phyloP scores from a whole-genome alignment of 192 early-diverging fungal species.

The Coemansia sp. region DNA sequence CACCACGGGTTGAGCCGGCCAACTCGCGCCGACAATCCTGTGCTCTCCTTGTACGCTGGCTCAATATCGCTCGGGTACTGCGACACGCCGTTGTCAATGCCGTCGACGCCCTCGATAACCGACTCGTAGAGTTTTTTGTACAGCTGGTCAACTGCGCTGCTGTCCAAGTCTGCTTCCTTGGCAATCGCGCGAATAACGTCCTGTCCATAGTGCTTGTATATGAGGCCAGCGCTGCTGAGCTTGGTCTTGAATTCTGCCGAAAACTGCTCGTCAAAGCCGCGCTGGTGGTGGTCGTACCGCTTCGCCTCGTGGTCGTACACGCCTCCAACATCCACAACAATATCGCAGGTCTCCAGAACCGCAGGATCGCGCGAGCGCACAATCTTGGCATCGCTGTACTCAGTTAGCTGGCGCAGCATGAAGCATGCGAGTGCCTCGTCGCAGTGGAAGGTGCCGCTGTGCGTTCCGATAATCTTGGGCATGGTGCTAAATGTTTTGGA shows the following conservation, averaged over 20 bases:
- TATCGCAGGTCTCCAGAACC: conserved; percentile 71
- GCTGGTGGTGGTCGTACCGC: conserved; percentile 92
- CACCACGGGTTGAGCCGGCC: conserved; percentile 89
- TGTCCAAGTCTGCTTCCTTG: conserved; percentile 31
- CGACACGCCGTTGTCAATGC: conserved; percentile 90
- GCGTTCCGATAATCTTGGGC: conserved; percentile 74
- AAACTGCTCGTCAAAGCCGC: conserved; percentile 90
- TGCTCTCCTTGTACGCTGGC: conserved; percentile 79
- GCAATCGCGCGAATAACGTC: conserved; percentile 64
- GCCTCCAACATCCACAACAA: conserved; percentile 95
- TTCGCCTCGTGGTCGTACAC: conserved; percentile 75
- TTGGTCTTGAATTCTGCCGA: conserved; percentile 72
- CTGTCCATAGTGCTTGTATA: conserved; percentile 96
- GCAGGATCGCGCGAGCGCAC: conserved; percentile 83
- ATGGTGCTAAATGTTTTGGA: conserved; percentile 10
- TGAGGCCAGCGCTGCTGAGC: conserved; percentile 90
- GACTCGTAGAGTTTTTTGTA: conserved; percentile 84
- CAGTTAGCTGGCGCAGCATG: conserved; percentile 69
- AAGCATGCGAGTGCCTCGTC: conserved; percentile 91
- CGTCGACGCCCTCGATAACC: conserved; percentile 78
- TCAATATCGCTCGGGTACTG: conserved; percentile 79
- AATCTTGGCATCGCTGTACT: conserved; percentile 66
- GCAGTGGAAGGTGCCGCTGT: conserved; percentile 82
- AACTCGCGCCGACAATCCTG: conserved; percentile 79
- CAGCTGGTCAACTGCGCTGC: conserved; percentile 64